Evolutionary conservation across 192 early-diverging fungal genomes (phyloP).

Genomic region (Jimgerdemannia flammicorona): DNA sequence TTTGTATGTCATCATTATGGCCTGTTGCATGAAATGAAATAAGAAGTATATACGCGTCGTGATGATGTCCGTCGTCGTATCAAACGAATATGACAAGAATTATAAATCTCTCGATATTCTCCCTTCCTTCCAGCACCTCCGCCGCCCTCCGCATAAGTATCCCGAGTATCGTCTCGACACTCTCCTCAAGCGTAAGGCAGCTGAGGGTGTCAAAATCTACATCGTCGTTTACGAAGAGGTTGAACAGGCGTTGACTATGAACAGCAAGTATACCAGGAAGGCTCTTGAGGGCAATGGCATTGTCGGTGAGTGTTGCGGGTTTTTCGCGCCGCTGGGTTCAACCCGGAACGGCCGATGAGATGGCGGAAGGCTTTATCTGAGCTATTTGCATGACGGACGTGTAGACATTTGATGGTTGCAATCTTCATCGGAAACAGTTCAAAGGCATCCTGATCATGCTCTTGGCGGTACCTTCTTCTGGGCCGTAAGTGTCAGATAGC

Average conservation of each 20-base stretch:
- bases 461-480: constrained; percentile 74
- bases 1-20: no score
- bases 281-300: constrained; percentile 50
- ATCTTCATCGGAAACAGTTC: constrained; percentile 36
- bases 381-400: no score
- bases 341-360: no score
- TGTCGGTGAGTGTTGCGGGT: constrained; percentile 75
- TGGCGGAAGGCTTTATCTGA: no score
- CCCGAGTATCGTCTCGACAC: constrained; percentile 77
- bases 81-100: no score
- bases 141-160: constrained; percentile 68
- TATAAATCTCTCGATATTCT: background rate
- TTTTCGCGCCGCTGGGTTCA: background rate
- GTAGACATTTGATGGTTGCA: background rate
- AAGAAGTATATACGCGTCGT: no score
- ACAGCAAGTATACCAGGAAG: constrained; percentile 70
- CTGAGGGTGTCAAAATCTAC: constrained; percentile 80
- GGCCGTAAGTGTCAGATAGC: constrained; percentile 38
- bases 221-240: constrained; percentile 85
- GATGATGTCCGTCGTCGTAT: no score
- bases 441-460: constrained; percentile 77
- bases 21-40: no score
- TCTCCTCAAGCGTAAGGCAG: constrained; percentile 74
- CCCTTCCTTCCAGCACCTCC: constrained; percentile 50
- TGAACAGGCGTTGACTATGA: constrained; percentile 55